Evolutionary conservation across 148 eudicot genomes (phyloP), one percentile per base, ranked within the genome.

Genomic region (Nepenthes mirabilis): DNA sequence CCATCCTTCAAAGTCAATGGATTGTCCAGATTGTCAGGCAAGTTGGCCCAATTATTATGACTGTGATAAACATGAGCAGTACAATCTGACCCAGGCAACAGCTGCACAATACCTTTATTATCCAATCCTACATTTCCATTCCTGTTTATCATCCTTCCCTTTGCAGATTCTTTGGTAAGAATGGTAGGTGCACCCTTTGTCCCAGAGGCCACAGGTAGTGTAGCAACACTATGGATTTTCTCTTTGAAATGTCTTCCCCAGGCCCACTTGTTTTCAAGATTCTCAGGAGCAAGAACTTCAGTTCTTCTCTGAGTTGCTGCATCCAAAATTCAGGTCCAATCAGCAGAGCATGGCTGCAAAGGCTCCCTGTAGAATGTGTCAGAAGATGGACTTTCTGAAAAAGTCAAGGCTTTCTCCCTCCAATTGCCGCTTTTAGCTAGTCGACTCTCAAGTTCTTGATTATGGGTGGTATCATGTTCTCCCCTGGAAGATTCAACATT

Each of bases 181-280:
- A 32, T 61, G 23, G 23, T 47, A 35, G 9, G 33, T 14, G 68
- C 57, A 55, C 60, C 64, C 61, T 74, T 76, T 43, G 52, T 37
- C 54, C 55, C 51, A 49, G 77, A 35, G 45, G 74, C 78, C 57
- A 74, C 72, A 62, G 47, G 62, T 56, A 75, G 75, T 71, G 62
- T 65, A 34, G 70, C 67, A 66, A 77, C 61, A 70, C 68, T 82
- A 58, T 89, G 79, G 70, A 70, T 65, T 67, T 84, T 93, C 55
- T 81, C 85, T 76, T 88, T 82, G 70, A 86, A 86, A 57, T 93
- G 81, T 73, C 91, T 86, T 67, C 99, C 99, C 60, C 68, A 86
- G 40, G 99, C 76, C 99, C 96, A 89, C 96, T 88, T 79, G 74
- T 89, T 93, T 59, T 93, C 99, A 53, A 93, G 95, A 80, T 88